Evolutionary conservation across 305 asterid genomes (phyloP).

Genomic region (Fraxinus baroniana): DNA sequence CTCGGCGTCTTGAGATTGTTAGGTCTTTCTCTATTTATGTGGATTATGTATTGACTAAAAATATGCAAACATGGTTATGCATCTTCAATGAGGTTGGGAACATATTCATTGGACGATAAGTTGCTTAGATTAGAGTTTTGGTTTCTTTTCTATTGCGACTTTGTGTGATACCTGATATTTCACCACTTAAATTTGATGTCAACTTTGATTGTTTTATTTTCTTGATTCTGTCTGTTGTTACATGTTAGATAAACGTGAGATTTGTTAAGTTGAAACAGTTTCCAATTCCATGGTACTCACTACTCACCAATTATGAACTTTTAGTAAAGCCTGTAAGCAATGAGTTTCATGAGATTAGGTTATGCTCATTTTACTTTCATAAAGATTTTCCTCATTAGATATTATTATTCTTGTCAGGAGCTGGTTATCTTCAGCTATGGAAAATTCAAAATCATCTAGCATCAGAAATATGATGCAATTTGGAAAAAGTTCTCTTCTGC

Average conservation of each 20-base stretch:
- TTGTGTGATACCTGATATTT: not conserved
- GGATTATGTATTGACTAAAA: not conserved
- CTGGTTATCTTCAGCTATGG: conserved; percentile 40
- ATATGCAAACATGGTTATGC: not conserved
- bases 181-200: not conserved
- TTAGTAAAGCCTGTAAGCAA: not conserved
- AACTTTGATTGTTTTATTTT: not conserved
- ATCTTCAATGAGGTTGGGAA: not conserved
- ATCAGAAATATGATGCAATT: conserved; percentile 49
- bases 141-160: not conserved
- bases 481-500: conserved; percentile 58
- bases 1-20: not conserved
- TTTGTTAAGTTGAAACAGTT: not conserved
- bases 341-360: not conserved
- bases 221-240: not conserved
- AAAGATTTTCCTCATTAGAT: conserved; percentile 3
- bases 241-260: not conserved
- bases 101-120: not conserved
- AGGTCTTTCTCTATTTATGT: not conserved
- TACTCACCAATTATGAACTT: not conserved
- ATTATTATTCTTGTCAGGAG: conserved; percentile 32
- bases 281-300: not conserved
- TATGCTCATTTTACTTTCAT: not conserved
- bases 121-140: not conserved
- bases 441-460: conserved; percentile 54